phyloP scores from a whole-genome alignment of 805 yeast species.

The Komagataella ulmi region DNA sequence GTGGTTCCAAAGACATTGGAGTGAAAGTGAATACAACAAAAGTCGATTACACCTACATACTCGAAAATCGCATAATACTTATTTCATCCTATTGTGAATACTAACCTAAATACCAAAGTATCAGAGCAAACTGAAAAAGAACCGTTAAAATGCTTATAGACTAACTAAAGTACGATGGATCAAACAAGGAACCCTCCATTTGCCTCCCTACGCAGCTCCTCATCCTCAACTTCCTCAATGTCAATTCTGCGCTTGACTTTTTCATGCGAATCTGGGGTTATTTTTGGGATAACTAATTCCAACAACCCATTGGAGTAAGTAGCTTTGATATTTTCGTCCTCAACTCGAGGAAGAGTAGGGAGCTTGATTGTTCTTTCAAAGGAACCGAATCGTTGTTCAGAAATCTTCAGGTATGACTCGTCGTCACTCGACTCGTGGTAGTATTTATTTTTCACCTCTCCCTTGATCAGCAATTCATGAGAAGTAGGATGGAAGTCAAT shows the following conservation, averaged over 20 bases:
- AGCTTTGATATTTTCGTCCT: conserved; percentile 41
- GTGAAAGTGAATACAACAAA: neutral
- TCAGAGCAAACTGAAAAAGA: neutral
- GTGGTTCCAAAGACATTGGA: conserved; percentile 25
- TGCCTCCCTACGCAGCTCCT: conserved; percentile 19
- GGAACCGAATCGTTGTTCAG: conserved; percentile 43
- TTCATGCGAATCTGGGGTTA: conserved; percentile 12
- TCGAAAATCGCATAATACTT: neutral
- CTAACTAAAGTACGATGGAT: neutral
- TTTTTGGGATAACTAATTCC: conserved; percentile 37
- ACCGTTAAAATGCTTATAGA: neutral
- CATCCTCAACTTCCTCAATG: conserved; percentile 36
- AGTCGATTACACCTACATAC: neutral
- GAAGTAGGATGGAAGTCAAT: conserved; percentile 48
- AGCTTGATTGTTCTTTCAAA: conserved; percentile 44
- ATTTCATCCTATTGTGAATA: neutral
- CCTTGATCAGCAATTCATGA: conserved; percentile 38
- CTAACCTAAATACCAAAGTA: no score
- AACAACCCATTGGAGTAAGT: conserved; percentile 39
- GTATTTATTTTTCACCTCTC: conserved; percentile 26
- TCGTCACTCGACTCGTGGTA: conserved; percentile 10
- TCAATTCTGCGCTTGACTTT: conserved; percentile 29
- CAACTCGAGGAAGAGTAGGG: conserved; percentile 37
- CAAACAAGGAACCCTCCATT: conserved; percentile 2
- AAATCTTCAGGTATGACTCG: conserved; percentile 21